phyloP scores from a whole-genome alignment of 2,329 filamentous ascomycete genomes.

The Alternaria viburni region DNA sequence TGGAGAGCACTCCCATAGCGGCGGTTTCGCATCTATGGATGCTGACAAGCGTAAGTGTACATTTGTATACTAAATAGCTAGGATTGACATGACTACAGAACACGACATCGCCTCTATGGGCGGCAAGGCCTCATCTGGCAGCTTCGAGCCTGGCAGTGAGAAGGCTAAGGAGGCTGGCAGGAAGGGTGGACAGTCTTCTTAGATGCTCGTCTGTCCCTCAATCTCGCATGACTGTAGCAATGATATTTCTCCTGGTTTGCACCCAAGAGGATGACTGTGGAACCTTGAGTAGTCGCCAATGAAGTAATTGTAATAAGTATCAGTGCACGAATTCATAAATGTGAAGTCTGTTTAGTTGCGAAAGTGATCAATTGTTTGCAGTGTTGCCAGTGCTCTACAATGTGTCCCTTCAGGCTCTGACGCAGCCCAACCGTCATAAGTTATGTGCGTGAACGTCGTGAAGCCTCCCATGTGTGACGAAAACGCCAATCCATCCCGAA shows the following conservation, averaged over 20 bases:
- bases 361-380: conserved; percentile 1
- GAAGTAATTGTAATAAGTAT: not conserved
- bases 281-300: not conserved
- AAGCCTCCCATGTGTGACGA: not conserved
- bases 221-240: not conserved
- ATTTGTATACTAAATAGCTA: not conserved
- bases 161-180: conserved; percentile 60
- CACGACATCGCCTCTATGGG: conserved; percentile 63
- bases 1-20: conserved; percentile 46
- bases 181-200: conserved; percentile 55
- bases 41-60: conserved; percentile 40
- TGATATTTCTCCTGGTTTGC: not conserved
- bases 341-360: not conserved
- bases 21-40: conserved; percentile 49
- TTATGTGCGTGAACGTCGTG: not conserved
- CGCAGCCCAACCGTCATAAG: conserved; percentile 1
- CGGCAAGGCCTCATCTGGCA: conserved; percentile 60
- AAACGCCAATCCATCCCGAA: not conserved
- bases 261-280: not conserved
- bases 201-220: too few relatives aligned
- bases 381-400: not conserved
- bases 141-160: conserved; percentile 61
- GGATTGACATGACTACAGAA: conserved; percentile 38
- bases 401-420: not conserved
- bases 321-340: not conserved